These are phyloP conservation scores for Tuber borchii DNA, from an alignment of 495 filamentous ascomycete species.

Conservation along the genomic window DNA sequence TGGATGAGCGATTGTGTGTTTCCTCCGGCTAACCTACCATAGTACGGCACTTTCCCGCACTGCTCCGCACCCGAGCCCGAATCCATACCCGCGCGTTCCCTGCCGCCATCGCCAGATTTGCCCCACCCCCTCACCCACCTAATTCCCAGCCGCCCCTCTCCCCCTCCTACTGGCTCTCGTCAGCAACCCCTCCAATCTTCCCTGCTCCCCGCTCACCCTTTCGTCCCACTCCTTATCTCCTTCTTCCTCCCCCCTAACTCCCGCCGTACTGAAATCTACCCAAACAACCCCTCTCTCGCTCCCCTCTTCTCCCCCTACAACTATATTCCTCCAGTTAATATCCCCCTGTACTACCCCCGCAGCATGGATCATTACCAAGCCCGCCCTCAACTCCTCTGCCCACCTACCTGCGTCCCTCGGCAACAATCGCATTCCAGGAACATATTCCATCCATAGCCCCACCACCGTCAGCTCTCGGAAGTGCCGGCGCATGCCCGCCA, in stretches of 20 bases:
- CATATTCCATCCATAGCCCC: constrained; percentile 25
- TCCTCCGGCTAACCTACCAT: neutral
- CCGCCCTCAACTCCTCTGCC: constrained; percentile 1
- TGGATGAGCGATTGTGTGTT: neutral
- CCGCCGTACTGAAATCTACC: constrained; percentile 28
- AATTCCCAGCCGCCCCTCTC: neutral
- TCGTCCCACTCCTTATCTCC: neutral
- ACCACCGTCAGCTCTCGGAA: constrained; percentile 2
- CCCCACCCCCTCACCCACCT: neutral
- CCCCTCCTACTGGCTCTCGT: neutral
- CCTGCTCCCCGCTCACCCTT: constrained; percentile 8
- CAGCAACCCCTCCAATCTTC: constrained; percentile 25
- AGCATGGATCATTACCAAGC: constrained; percentile 11
- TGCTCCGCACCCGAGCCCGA: neutral
- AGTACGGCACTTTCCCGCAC: neutral
- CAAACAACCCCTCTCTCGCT: constrained; percentile 11
- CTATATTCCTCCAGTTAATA: constrained; percentile 25
- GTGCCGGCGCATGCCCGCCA: neutral
- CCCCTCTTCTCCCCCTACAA: constrained; percentile 7
- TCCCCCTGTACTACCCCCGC: constrained; percentile 23
- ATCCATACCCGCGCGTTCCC: neutral
- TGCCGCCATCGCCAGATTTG: neutral
- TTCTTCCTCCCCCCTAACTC: constrained; percentile 7
- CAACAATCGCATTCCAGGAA: constrained; percentile 11
- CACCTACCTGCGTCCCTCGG: neutral